Evolutionary conservation across 1,284 basidiomycete genomes (phyloP).

Genomic region (Boletus sp.): DNA sequence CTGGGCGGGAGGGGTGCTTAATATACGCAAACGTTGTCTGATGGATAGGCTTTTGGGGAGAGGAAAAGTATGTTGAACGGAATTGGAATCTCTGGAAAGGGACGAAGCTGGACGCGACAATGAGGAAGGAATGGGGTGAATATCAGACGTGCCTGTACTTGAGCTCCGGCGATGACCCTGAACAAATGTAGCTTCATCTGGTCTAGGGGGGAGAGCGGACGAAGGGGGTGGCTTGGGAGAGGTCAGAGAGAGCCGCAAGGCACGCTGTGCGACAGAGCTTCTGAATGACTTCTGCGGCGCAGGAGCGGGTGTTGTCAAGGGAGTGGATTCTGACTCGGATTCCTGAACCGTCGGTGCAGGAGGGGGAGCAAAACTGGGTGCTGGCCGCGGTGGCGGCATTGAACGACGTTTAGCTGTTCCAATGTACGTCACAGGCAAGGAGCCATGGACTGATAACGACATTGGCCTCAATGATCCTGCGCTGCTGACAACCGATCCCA

Average conservation of each 20-base stretch:
- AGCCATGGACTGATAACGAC: constrained; percentile 17
- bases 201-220: constrained; percentile 52
- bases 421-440: constrained; percentile 12
- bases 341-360: constrained; percentile 49
- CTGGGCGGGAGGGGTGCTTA: constrained; percentile 37
- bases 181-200: constrained; percentile 43
- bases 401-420: constrained; percentile 49
- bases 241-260: constrained; percentile 55
- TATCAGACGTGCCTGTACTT: constrained; percentile 14
- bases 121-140: constrained; percentile 40
- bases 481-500: constrained; percentile 5
- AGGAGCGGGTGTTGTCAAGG: constrained; percentile 42
- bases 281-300: constrained; percentile 43
- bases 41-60: constrained; percentile 44
- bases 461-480: constrained; percentile 18
- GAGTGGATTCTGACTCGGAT: constrained; percentile 24
- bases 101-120: constrained; percentile 36
- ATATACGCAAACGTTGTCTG: constrained; percentile 58
- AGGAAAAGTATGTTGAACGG: constrained; percentile 21
- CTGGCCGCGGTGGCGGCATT: constrained; percentile 65
- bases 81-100: constrained; percentile 8
- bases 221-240: constrained; percentile 61
- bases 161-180: constrained; percentile 37
- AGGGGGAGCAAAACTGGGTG: constrained; percentile 63
- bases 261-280: constrained; percentile 49